These are phyloP conservation scores for Fragilariopsis cylindrus DNA, from an alignment of 108 stramenopile species.

Conservation along the genomic window DNA sequence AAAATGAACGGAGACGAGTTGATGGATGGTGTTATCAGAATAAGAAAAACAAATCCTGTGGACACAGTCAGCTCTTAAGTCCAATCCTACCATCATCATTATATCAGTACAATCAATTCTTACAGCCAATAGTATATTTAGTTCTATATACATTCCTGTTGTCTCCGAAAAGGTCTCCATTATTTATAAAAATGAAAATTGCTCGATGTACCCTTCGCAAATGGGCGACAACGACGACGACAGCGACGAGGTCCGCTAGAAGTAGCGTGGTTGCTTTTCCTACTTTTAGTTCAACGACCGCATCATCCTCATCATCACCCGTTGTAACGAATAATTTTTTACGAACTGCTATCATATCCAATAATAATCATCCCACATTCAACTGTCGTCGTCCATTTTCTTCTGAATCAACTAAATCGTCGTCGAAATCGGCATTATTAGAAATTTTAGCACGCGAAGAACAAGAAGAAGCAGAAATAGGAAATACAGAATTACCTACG, in stretches of 20 bases:
- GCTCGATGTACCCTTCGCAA: background rate
- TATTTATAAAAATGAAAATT: background rate
- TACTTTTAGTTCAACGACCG: background rate
- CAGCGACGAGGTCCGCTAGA: background rate
- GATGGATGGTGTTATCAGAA: too few relatives aligned
- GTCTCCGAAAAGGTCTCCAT: background rate
- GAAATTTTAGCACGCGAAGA: constrained; percentile 23
- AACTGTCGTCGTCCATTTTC: too few relatives aligned
- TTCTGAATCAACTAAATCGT: background rate
- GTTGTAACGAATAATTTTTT: too few relatives aligned
- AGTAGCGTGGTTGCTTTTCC: background rate
- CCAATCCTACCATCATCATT: too few relatives aligned
- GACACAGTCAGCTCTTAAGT: too few relatives aligned
- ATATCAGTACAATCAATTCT: too few relatives aligned
- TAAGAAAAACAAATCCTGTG: too few relatives aligned
- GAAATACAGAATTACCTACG: constrained; percentile 28
- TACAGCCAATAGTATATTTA: too few relatives aligned
- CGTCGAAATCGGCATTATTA: constrained; percentile 17
- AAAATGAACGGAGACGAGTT: too few relatives aligned
- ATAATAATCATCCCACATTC: too few relatives aligned
- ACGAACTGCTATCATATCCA: too few relatives aligned
- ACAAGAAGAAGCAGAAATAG: constrained; percentile 29
- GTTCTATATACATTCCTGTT: too few relatives aligned
- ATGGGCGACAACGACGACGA: background rate
- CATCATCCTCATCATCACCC: background rate